These are phyloP conservation scores for Ceratocystis variospora DNA, from an alignment of 2,329 filamentous ascomycete genomes.

Conservation along the genomic window DNA sequence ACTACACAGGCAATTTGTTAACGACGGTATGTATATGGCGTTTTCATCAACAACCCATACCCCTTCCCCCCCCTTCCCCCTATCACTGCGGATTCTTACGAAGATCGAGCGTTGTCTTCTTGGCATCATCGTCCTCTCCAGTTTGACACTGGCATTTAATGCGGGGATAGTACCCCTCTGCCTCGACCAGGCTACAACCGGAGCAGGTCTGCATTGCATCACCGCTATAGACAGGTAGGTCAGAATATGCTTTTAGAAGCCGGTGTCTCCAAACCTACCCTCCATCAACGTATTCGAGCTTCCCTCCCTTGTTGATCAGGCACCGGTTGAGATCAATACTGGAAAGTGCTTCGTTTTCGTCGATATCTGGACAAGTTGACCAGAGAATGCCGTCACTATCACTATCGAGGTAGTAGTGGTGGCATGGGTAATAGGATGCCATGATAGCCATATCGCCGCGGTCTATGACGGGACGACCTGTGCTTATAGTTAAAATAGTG, in stretches of 20 bases:
- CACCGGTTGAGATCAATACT: conserved; percentile 9
- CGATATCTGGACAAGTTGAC: conserved; percentile 6
- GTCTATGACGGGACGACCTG: not conserved
- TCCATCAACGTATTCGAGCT: not conserved
- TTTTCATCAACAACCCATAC: no score
- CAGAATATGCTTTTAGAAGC: not conserved
- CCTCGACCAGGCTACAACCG: not conserved
- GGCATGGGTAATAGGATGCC: conserved; percentile 5
- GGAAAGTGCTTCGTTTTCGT: conserved; percentile 1
- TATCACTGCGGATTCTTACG: not conserved
- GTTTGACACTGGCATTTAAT: conserved; percentile 3
- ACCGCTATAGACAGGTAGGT: not conserved
- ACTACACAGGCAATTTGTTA: no score
- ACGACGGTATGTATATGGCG: no score
- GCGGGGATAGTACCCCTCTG: not conserved
- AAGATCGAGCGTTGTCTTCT: not conserved
- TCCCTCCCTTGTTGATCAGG: conserved; percentile 8
- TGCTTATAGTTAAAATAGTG: not conserved
- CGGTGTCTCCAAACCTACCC: not conserved
- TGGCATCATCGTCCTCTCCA: not conserved
- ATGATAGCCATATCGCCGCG: not conserved
- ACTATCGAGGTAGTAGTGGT: not conserved
- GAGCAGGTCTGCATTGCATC: conserved; percentile 3
- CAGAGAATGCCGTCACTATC: not conserved
- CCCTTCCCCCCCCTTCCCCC: no score